Conservation (phyloP, 345 rosid species). For the Bruguiera sexangula region DNA sequence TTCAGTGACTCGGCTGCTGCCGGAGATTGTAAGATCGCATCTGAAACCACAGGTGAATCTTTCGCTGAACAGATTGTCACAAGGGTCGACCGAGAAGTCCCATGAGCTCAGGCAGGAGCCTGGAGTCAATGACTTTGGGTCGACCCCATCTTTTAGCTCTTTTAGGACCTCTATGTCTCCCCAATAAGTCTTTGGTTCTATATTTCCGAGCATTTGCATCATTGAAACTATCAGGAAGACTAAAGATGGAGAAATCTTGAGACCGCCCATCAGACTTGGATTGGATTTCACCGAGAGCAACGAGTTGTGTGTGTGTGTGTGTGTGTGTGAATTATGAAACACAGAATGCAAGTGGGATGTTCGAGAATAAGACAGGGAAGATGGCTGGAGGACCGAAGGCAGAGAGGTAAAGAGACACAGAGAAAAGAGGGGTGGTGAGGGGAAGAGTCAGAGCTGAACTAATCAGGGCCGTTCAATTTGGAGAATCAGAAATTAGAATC, state of each 20-base stretch:
- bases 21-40: slow-evolving; percentile 53
- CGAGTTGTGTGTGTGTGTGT: background rate
- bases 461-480: slow-evolving; percentile 25
- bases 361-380: background rate
- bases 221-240: slow-evolving; percentile 23
- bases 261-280: slow-evolving; percentile 22
- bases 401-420: background rate
- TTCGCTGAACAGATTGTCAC: slow-evolving; percentile 68
- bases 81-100: slow-evolving; percentile 84
- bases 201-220: background rate
- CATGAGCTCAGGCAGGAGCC: slow-evolving; percentile 83
- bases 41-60: slow-evolving; percentile 87
- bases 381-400: background rate
- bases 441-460: background rate
- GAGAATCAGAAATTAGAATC: slow-evolving; percentile 7
- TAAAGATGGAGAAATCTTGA: slow-evolving; percentile 22
- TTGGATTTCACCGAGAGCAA: background rate
- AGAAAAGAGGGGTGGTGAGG: background rate
- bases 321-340: too few relatives aligned
- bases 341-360: too few relatives aligned
- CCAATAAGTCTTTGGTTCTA: slow-evolving; percentile 55
- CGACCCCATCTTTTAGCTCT: slow-evolving; percentile 47
- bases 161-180: slow-evolving; percentile 49
- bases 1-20: slow-evolving; percentile 61
- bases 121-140: slow-evolving; percentile 44